A percentile compares a stretch with the other conserved stretches of the same genome.
phyloP scores from a whole-genome alignment of 106 monocot genomes.

The Cymbidium sinense region DNA sequence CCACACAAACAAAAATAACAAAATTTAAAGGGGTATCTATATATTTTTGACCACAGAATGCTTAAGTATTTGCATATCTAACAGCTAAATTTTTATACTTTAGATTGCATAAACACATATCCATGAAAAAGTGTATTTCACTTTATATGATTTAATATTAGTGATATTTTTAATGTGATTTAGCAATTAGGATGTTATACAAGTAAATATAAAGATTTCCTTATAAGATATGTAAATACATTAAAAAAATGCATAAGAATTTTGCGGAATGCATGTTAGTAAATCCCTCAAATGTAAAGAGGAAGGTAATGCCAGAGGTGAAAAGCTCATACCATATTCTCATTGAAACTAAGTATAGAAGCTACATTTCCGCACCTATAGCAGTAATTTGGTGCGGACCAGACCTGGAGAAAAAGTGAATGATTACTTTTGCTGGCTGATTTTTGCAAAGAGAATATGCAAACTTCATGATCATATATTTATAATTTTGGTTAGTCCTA shows the following conservation, averaged over 20 bases:
- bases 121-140: too few relatives aligned
- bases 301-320: neutral
- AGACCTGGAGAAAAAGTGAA: slow-evolving; percentile 39
- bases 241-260: too few relatives aligned
- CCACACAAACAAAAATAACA: neutral
- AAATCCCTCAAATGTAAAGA: neutral
- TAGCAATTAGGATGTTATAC: too few relatives aligned
- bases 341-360: slow-evolving; percentile 93
- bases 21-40: too few relatives aligned
- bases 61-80: too few relatives aligned
- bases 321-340: slow-evolving; percentile 72
- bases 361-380: slow-evolving; percentile 98
- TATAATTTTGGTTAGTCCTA: neutral
- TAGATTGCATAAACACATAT: too few relatives aligned
- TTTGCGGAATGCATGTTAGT: neutral
- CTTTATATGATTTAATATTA: too few relatives aligned
- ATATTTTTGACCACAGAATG: too few relatives aligned
- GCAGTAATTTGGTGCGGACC: slow-evolving; percentile 99
- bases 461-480: neutral
- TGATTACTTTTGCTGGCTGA: neutral
- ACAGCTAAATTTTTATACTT: too few relatives aligned
- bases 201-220: neutral
- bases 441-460: too few relatives aligned
- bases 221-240: neutral
- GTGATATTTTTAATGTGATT: too few relatives aligned